phyloP scores from a whole-genome alignment of 2,329 filamentous ascomycete genomes.

The Cordyceps farinosa region DNA sequence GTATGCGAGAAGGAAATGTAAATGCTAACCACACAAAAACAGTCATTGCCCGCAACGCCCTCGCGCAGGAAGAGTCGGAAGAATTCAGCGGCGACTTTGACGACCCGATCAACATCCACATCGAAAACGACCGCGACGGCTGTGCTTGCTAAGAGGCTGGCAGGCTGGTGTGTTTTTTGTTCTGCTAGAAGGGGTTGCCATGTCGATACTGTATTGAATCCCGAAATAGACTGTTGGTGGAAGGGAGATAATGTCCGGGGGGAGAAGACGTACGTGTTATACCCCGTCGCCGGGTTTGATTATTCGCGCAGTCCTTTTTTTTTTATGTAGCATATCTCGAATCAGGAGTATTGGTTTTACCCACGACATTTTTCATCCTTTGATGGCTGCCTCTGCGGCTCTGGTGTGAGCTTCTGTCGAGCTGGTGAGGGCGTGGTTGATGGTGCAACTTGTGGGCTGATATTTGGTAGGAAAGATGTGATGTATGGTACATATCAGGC shows the following conservation, averaged over 20 bases:
- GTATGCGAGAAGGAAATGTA: too few species aligned
- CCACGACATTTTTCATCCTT: not conserved
- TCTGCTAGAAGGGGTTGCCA: not conserved
- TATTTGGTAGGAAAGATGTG: not conserved
- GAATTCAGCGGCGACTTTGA: constrained; percentile 97
- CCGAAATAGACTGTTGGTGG: constrained; percentile 8
- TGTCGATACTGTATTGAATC: constrained; percentile 1
- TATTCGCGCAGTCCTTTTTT: constrained; percentile 5
- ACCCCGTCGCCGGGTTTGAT: constrained; percentile 14
- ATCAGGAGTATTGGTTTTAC: constrained; percentile 12
- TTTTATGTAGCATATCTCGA: constrained; percentile 15
- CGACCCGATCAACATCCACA: constrained; percentile 96
- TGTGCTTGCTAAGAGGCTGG: constrained; percentile 71
- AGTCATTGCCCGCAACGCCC: constrained; percentile 95
- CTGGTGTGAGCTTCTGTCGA: not conserved
- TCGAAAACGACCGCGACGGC: constrained; percentile 87
- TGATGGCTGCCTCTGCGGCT: not conserved
- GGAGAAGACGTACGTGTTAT: not conserved
- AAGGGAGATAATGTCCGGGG: not conserved
- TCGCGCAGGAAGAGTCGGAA: constrained; percentile 95
- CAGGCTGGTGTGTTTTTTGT: not conserved
- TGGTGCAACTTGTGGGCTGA: constrained; percentile 3
- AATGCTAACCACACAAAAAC: constrained; percentile 4
- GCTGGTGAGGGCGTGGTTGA: not conserved
- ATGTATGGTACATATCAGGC: not conserved